Percentiles rank a stretch among this genome's conserved stretches.
phyloP scores from a whole-genome alignment of 306 rosid genomes.

The Hippophae tibetana region DNA sequence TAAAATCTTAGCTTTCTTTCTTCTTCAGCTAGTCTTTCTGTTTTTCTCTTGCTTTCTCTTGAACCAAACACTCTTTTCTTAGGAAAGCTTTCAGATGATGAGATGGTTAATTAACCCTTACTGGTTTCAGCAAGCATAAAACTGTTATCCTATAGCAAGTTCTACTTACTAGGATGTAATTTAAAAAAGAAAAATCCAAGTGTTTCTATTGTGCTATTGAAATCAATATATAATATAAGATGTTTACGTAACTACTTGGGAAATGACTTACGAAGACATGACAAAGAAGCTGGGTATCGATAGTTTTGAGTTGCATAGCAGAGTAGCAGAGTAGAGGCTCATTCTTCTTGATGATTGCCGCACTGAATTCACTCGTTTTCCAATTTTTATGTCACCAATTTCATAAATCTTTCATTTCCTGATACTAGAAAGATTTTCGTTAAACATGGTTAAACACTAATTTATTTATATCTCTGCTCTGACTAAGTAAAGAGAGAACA shows the following conservation, averaged over 20 bases:
- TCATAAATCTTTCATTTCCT: neutral
- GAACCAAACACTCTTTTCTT: no score
- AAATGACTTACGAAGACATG: neutral
- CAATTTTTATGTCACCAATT: neutral
- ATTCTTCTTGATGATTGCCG: neutral
- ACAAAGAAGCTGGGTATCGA: neutral
- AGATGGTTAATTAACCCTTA: slow-evolving; percentile 4
- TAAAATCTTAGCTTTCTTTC: no score
- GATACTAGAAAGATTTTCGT: neutral
- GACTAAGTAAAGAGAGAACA: no score
- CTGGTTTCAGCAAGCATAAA: slow-evolving; percentile 10
- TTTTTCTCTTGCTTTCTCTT: no score
- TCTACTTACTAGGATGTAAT: slow-evolving; percentile 1
- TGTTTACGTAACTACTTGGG: neutral
- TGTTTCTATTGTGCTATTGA: slow-evolving; percentile 10
- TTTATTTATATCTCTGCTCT: neutral
- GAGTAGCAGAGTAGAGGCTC: neutral
- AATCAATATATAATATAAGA: slow-evolving; percentile 2
- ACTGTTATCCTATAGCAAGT: slow-evolving; percentile 1
- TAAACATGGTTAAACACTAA: neutral
- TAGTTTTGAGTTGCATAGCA: neutral
- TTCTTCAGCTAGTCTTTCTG: no score
- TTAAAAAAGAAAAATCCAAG: neutral
- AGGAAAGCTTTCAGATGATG: no score
- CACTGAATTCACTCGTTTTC: neutral